A percentile compares a stretch with the other conserved stretches of the same genome.
These are phyloP conservation scores for Arbutus unedo DNA, from an alignment of 148 eudicot genomes.

Conservation along the genomic window DNA sequence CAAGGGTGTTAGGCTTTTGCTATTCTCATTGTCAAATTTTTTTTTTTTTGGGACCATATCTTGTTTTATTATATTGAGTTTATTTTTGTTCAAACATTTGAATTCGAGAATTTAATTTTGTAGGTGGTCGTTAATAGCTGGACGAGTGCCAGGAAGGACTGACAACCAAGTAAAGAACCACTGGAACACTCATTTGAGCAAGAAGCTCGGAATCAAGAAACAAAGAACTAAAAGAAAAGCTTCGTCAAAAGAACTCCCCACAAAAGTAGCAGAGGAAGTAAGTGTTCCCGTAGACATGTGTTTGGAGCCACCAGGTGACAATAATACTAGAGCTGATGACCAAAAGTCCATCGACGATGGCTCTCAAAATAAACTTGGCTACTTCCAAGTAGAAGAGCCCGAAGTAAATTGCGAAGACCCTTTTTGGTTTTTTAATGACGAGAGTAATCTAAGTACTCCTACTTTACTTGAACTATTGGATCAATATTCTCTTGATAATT, in stretches of 20 bases:
- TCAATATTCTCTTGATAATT: conserved; percentile 8
- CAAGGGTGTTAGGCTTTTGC: too few relatives aligned
- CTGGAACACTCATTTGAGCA: conserved; percentile 20
- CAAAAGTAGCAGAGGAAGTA: background rate
- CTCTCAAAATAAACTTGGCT: background rate
- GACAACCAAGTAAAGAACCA: conserved; percentile 19
- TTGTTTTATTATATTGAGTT: too few relatives aligned
- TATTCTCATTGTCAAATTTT: background rate
- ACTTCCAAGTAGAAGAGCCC: background rate
- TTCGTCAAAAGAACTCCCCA: background rate
- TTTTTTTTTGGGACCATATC: background rate
- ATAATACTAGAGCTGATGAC: background rate
- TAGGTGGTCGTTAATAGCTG: conserved; percentile 18
- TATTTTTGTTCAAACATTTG: background rate
- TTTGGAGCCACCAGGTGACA: background rate
- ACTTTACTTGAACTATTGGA: conserved; percentile 4
- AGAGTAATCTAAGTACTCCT: background rate
- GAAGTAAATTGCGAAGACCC: background rate
- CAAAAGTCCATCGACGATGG: background rate
- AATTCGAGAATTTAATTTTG: background rate
- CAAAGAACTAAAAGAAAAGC: background rate
- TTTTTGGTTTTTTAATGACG: conserved; percentile 10
- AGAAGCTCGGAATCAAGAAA: conserved; percentile 5
- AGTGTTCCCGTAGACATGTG: background rate
- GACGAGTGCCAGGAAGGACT: conserved; percentile 11